A percentile compares a stretch with the other conserved stretches of the same genome.
Evolutionary conservation across 257 asterid genomes (phyloP).

Genomic region (Forsythia suspensa): DNA sequence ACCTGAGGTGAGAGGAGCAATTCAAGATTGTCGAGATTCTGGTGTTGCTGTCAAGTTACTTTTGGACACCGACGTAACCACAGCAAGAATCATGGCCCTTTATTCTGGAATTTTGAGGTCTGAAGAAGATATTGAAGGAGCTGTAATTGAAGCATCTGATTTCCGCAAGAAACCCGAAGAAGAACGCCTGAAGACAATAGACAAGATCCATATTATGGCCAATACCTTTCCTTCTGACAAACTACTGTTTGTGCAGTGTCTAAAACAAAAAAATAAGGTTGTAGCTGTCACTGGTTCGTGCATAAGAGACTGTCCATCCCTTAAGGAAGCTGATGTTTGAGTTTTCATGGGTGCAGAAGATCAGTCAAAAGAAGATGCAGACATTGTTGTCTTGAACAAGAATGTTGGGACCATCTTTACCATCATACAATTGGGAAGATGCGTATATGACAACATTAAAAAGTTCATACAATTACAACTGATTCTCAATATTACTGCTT

Average conservation of each 20-base stretch:
- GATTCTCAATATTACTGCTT: slow-evolving; percentile 33
- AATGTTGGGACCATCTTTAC: slow-evolving; percentile 21
- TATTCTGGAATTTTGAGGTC: slow-evolving; percentile 33
- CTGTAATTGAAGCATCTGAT: slow-evolving; percentile 27
- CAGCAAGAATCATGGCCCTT: slow-evolving; percentile 41
- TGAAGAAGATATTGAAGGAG: slow-evolving; percentile 25
- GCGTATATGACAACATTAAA: slow-evolving; percentile 26
- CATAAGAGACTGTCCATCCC: slow-evolving; percentile 37
- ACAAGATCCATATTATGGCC: slow-evolving; percentile 29
- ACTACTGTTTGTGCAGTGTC: slow-evolving; percentile 33
- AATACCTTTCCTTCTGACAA: slow-evolving; percentile 38
- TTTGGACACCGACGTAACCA: slow-evolving; percentile 32
- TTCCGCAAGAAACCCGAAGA: slow-evolving; percentile 30
- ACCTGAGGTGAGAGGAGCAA: slow-evolving; percentile 24
- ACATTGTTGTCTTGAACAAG: slow-evolving; percentile 8
- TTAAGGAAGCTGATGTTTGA: slow-evolving; percentile 46
- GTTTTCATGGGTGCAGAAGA: slow-evolving; percentile 24
- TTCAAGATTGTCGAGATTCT: slow-evolving; percentile 20
- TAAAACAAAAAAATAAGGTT: slow-evolving; percentile 26
- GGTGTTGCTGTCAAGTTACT: slow-evolving; percentile 33
- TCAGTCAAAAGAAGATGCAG: slow-evolving; percentile 21
- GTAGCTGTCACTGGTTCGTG: slow-evolving; percentile 28
- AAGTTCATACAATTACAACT: slow-evolving; percentile 34
- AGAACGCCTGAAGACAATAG: slow-evolving; percentile 23
- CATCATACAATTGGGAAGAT: slow-evolving; percentile 34